Evolutionary conservation across 352 stramenopile species (phyloP), one percentile per base, ranked within the genome.

Genomic region (Phytophthora macrochlamydospora): DNA sequence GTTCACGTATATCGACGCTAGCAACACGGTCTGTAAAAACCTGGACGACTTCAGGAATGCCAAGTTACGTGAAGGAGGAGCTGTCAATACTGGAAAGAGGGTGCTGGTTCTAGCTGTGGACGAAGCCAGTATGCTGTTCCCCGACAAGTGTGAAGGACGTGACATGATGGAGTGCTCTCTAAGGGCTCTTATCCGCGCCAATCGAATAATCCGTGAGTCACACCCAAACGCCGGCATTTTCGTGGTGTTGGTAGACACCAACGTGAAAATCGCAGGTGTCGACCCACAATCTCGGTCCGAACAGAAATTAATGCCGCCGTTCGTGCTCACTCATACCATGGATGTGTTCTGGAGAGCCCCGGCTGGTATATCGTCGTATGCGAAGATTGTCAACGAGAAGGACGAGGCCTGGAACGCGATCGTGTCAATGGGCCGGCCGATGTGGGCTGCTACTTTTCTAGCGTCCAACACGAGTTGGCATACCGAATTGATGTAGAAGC

Each of bases 361-460:
- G 18, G 18, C 18, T 24, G 18, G 18, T 24, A 24, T 24, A 24
- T 24, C 18, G 18, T 24, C 18, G 18, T 24, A 24, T 0, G 18
- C 18, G 18, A 24, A 24, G 18, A 44, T 24, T 52, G 28, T 32
- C 14, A 13, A 30, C 18, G 44, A 52, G 43, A 24, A 24, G 24
- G 40, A 61, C 2, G 31, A 40, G 28, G 50, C 50, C 18, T 50
- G 32, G 42, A 51, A 38, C 2, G 11, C 8, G 18, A 9, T 66
- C 18, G 12, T 55, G 11, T 37, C 1, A 4, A 57, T 64, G 57
- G 45, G 46, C 13, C 35, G 46, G 43, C 31, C 38, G 35, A 5
- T 56, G 33, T 54, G 56, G 56, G 5, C n/a, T 4, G 51, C n/a
- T 24, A 46, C 56, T 6, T 56, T 49, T 18, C 9, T 45, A 2